phyloP scores from a whole-genome alignment of 176 grass and related monocot genomes.

The Eremochloa ophiuroides region DNA sequence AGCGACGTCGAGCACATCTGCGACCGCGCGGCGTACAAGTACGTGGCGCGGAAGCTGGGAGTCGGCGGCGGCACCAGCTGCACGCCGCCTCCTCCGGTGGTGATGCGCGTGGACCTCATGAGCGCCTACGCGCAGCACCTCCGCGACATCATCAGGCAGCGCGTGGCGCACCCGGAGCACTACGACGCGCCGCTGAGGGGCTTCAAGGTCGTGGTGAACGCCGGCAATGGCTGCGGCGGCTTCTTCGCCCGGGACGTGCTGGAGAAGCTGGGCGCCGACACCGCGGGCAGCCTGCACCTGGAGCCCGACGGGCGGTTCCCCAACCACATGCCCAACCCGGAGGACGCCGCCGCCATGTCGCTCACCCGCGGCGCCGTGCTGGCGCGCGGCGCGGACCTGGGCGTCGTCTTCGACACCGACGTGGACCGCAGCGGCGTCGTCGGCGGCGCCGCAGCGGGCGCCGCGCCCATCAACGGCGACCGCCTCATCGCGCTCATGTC shows the following conservation, averaged over 20 bases:
- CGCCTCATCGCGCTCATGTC: conserved; percentile 82
- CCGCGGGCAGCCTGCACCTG: conserved; percentile 71
- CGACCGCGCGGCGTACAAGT: conserved; percentile 54
- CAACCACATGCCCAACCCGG: conserved; percentile 85
- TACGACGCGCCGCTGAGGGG: conserved; percentile 53
- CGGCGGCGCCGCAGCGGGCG: conserved; percentile 28
- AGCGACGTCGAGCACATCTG: conserved; percentile 60
- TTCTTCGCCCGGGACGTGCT: conserved; percentile 81
- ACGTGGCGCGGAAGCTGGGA: conserved; percentile 47
- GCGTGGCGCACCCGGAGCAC: conserved; percentile 58
- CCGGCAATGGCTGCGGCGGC: conserved; percentile 78
- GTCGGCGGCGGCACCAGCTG: not conserved
- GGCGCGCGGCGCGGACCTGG: conserved; percentile 51
- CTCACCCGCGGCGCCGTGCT: conserved; percentile 57
- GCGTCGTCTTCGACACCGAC: conserved; percentile 87
- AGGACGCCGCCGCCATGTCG: conserved; percentile 68
- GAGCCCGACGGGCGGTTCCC: conserved; percentile 78
- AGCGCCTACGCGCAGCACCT: conserved; percentile 74
- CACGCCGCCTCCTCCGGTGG: conserved; percentile 22
- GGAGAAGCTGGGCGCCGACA: conserved; percentile 72
- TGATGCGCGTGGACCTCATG: conserved; percentile 64
- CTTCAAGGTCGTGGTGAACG: conserved; percentile 77
- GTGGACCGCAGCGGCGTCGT: conserved; percentile 88
- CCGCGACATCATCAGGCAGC: conserved; percentile 58
- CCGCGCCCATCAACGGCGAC: conserved; percentile 62